Evolutionary conservation across 2,329 filamentous ascomycete species (phyloP).

Genomic region (Drechslerella dactyloides): DNA sequence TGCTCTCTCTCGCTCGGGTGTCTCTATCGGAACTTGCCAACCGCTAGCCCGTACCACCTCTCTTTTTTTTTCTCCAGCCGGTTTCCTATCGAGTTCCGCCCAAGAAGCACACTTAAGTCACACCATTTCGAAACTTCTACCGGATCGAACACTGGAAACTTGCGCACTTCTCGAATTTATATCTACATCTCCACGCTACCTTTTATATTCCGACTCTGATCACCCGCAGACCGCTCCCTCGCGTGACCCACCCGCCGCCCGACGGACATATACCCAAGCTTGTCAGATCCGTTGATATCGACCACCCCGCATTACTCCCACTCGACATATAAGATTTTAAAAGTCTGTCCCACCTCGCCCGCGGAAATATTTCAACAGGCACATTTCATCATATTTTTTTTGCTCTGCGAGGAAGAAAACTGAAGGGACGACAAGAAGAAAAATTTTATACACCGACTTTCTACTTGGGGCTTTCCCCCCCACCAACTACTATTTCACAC

Average conservation of each 20-base stretch:
- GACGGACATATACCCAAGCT: constrained; percentile 45
- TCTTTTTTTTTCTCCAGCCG: constrained; percentile 43
- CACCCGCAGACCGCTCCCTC: constrained; percentile 17
- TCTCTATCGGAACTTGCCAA: constrained; percentile 46
- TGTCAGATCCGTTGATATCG: constrained; percentile 46
- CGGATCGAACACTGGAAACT: constrained; percentile 44
- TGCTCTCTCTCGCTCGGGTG: constrained; percentile 23
- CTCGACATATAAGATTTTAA: constrained; percentile 47
- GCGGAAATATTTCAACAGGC: constrained; percentile 47
- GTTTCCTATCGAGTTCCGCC: constrained; percentile 43
- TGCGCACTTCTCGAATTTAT: constrained; percentile 47
- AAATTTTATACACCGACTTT: constrained; percentile 27
- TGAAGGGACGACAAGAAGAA: background rate
- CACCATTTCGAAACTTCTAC: constrained; percentile 32
- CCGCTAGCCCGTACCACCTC: background rate
- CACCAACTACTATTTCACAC: constrained; percentile 31
- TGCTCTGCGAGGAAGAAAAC: background rate
- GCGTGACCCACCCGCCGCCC: constrained; percentile 47
- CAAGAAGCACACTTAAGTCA: constrained; percentile 27
- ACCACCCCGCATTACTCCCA: constrained; percentile 18
- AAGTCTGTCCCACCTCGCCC: constrained; percentile 25
- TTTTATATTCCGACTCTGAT: constrained; percentile 26
- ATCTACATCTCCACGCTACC: constrained; percentile 50
- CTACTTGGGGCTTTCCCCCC: constrained; percentile 32
- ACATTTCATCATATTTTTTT: constrained; percentile 28